Evolutionary conservation across 1,284 basidiomycete species (phyloP).

Genomic region (Marasmius tenuissimus): DNA sequence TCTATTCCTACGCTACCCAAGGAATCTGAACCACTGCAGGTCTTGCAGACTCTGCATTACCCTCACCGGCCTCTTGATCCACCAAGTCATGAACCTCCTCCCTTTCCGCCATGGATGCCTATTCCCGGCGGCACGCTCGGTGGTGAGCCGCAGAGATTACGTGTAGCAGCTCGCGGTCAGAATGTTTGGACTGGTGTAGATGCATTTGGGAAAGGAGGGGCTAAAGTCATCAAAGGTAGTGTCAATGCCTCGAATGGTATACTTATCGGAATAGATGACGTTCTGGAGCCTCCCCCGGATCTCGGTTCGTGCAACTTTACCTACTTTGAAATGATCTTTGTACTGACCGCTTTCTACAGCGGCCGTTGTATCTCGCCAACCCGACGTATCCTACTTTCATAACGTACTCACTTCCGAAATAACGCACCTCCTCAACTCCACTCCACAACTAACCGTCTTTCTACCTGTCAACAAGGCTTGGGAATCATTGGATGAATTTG

Average conservation of each 20-base stretch:
- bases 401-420: slow-evolving; percentile 64
- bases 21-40: slow-evolving; percentile 34
- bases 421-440: slow-evolving; percentile 53
- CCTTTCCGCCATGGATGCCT: slow-evolving; percentile 84
- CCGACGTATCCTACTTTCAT: slow-evolving; percentile 69
- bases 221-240: slow-evolving; percentile 52
- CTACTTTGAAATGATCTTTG: slow-evolving; percentile 4
- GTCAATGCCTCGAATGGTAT: slow-evolving; percentile 74
- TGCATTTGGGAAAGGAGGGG: slow-evolving; percentile 70
- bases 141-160: slow-evolving; percentile 79
- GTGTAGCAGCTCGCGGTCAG: slow-evolving; percentile 55
- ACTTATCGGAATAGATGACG: slow-evolving; percentile 73
- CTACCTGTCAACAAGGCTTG: slow-evolving; percentile 86
- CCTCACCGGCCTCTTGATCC: slow-evolving; percentile 56
- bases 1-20: slow-evolving; percentile 57
- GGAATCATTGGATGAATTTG: slow-evolving; percentile 61
- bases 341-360: slow-evolving; percentile 37
- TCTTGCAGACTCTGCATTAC: slow-evolving; percentile 70
- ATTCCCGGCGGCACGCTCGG: slow-evolving; percentile 81
- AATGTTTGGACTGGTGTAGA: slow-evolving; percentile 69
- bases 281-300: slow-evolving; percentile 77
- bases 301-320: slow-evolving; percentile 48
- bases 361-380: slow-evolving; percentile 53
- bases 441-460: slow-evolving; percentile 85
- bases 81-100: slow-evolving; percentile 65